phyloP scores from a whole-genome alignment of 176 grass and related monocot species.

The barley (Hordeum vulgare) region MorexV3_pseudomolecules_assembly NC_058519.1:499776641-499777140 shows the following conservation, averaged over 20 bases:
- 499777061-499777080: not conserved
- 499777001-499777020: not conserved
- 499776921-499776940: not conserved
- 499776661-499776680: not conserved
- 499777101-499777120: constrained; percentile 78
- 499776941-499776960: not conserved
- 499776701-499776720: constrained; percentile 37
- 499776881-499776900: not conserved
- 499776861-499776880: not conserved
- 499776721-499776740: constrained; percentile 40
- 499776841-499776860: not conserved
- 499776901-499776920: not conserved
- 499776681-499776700: constrained; percentile 42
- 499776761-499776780: not conserved
- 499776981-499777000: not conserved
- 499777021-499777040: not conserved
- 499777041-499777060: not conserved
- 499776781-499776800: not conserved
- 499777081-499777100: constrained; percentile 40
- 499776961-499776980: not conserved
- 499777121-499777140: constrained; percentile 71
- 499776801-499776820: not conserved
- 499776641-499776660: not conserved
- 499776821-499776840: not conserved
- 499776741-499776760: not conserved